Evolutionary conservation across 192 early-diverging fungal genomes (phyloP).

Genomic region (Phlyctochytrium arcticum): DNA sequence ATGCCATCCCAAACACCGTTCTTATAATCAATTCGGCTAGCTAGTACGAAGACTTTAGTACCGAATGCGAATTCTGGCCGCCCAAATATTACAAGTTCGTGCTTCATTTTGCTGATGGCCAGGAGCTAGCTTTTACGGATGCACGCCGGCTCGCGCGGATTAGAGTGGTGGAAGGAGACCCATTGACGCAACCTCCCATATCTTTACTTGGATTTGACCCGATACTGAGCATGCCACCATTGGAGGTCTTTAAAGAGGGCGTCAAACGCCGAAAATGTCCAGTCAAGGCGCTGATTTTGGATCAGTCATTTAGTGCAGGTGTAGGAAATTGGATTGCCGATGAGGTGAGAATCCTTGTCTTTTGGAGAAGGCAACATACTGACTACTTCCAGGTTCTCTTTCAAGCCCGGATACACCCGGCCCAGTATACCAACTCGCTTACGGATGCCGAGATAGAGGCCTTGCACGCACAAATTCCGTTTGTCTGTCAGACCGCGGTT

Average conservation of each 20-base stretch:
- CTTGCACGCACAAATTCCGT: constrained; percentile 44
- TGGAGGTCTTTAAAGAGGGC: constrained; percentile 41
- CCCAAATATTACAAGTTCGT: constrained; percentile 68
- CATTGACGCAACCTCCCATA: constrained; percentile 45
- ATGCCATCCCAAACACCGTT: no score
- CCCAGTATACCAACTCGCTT: constrained; percentile 46
- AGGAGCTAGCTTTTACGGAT: constrained; percentile 56
- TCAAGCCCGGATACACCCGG: constrained; percentile 69
- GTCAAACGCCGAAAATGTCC: constrained; percentile 42
- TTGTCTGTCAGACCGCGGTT: constrained; percentile 53
- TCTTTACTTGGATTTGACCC: constrained; percentile 77
- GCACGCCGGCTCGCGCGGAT: constrained; percentile 65
- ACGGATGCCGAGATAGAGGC: constrained; percentile 36
- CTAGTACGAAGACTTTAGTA: constrained; percentile 39
- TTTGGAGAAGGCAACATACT: background rate
- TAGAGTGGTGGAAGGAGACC: constrained; percentile 50
- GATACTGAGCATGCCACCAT: constrained; percentile 46
- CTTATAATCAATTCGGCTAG: no score
- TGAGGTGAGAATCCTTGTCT: constrained; percentile 49
- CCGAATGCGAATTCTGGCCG: constrained; percentile 53
- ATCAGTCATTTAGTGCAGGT: constrained; percentile 73
- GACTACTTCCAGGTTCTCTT: constrained; percentile 50
- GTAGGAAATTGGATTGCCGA: constrained; percentile 88
- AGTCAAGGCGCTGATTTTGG: constrained; percentile 72
- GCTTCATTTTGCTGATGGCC: constrained; percentile 34